Conservation (phyloP, 441 rosid species). For the Jatropha podagrica region DNA sequence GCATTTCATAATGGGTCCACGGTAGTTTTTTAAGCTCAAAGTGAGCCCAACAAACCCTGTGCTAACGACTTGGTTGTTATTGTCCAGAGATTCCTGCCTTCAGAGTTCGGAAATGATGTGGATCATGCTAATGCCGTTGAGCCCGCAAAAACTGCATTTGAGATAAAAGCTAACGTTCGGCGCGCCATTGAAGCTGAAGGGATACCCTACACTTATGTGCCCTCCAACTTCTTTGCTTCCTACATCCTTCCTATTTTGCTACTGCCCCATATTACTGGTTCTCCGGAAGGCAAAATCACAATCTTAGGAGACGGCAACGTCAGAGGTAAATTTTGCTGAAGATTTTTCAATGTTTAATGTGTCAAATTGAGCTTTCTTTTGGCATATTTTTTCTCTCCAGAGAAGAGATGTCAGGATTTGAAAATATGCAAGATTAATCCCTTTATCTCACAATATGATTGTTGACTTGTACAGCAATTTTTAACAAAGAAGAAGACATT, state of each 20-base stretch:
- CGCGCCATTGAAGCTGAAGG: constrained; percentile 39
- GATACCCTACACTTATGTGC: constrained; percentile 49
- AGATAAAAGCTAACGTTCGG: constrained; percentile 32
- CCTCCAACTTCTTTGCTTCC: constrained; percentile 48
- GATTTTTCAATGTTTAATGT: not conserved
- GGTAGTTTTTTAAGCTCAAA: no score
- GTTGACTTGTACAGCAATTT: constrained; percentile 35
- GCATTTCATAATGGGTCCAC: no score
- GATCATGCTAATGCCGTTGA: constrained; percentile 39
- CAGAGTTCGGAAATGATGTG: constrained; percentile 54
- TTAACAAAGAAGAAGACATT: constrained; percentile 52
- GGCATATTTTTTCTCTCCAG: no score
- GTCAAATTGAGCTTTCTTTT: no score
- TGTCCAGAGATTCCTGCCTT: constrained; percentile 45
- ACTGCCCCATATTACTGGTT: constrained; percentile 37
- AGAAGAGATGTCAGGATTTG: no score
- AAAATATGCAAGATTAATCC: no score
- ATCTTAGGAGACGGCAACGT: constrained; percentile 62
- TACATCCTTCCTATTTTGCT: constrained; percentile 45
- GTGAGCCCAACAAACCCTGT: no score
- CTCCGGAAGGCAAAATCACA: constrained; percentile 52
- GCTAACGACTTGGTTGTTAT: no score
- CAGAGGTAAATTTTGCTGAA: constrained; percentile 40
- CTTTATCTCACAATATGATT: no score
- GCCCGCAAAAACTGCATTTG: constrained; percentile 37